Evolutionary conservation across 176 grass and related monocot genomes (phyloP), one percentile per base, ranked within the genome.

Genomic region (Ensete glaucum): DNA sequence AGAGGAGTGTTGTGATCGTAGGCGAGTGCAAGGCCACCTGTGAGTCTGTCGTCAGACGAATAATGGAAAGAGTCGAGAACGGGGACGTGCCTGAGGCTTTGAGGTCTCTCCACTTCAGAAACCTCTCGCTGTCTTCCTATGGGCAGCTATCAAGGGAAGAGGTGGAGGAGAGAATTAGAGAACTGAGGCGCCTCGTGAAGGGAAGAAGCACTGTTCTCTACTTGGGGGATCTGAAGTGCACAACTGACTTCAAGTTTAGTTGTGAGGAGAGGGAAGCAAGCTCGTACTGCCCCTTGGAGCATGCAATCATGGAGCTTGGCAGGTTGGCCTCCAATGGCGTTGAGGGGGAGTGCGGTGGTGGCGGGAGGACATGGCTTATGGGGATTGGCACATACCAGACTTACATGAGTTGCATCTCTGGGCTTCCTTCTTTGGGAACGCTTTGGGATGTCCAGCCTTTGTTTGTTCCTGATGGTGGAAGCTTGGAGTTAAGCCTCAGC

Each of bases 181-280:
- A 97, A 76, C 86, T 97, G 43, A 85, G 86, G 76, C 83, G 81
- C 79, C 65, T 90, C 21, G 77, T 83, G 72, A 90, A 76, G 83
- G 58, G 67, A 17, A 85, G n/a, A 58, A 85, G 83, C 17, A 78
- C 87, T 10, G 79, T 89, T 26, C 73, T 96, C 19, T 67, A 90
- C 54, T 71, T 97, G 64, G 93, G 92, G 76, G 90, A 97, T 81
- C 79, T 97, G 34, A 90, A 82, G 76, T 92, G 85, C 85, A 79
- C 73, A 11, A 85, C 85, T 29, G 87, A 97, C 63, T 90, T 85
- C 73, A 88, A 90, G 90, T 76, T 74, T 8, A 76, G 62, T 10
- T 66, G 68, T 57, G 74, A 49, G 85, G 82, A 73, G 69, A 83
- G 11, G 80, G 70, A 24, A 83, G 66, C 0, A 76, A 87, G 77